Conservation (phyloP, 1,139 yeast species). For the Blastobotrys capitulatus region DNA sequence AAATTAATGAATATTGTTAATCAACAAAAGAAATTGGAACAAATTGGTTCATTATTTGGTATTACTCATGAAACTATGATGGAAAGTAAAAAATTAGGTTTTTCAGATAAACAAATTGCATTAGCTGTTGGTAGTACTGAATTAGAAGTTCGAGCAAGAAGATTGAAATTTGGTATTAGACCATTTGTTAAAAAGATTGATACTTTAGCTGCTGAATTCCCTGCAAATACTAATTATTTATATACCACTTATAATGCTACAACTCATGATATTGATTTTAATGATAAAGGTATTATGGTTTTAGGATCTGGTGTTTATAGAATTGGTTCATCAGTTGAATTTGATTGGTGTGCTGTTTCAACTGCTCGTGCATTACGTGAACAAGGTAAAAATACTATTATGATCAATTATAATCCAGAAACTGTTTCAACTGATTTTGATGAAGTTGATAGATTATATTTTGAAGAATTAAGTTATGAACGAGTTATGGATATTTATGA, state of each 20-base stretch:
- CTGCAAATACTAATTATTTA: slow-evolving; percentile 91
- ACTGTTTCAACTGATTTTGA: slow-evolving; percentile 98
- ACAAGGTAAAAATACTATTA: slow-evolving; percentile 81
- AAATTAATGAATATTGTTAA: slow-evolving; percentile 87
- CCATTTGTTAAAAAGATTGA: slow-evolving; percentile 97
- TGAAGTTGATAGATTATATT: slow-evolving; percentile 94
- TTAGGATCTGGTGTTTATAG: slow-evolving; percentile 98
- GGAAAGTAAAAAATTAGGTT: slow-evolving; percentile 89
- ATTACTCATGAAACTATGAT: slow-evolving; percentile 64
- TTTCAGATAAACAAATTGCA: slow-evolving; percentile 92
- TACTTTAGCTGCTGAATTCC: slow-evolving; percentile 98
- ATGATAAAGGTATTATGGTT: slow-evolving; percentile 90
- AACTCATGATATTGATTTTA: slow-evolving; percentile 73
- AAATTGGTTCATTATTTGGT: slow-evolving; percentile 49
- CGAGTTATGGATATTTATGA: slow-evolving; percentile 97
- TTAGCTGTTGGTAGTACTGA: slow-evolving; percentile 63
- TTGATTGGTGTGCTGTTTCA: slow-evolving; percentile 99
- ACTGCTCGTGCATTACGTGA: slow-evolving; percentile 92
- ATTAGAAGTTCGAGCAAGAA: slow-evolving; percentile 70
- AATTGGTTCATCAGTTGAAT: slow-evolving; percentile 97
- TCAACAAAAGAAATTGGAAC: slow-evolving; percentile 76
- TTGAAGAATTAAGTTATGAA: slow-evolving; percentile 91
- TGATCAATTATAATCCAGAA: slow-evolving; percentile 98
- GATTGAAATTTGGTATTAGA: slow-evolving; percentile 70
- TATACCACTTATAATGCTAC: slow-evolving; percentile 96